Evolutionary conservation across 2,329 filamentous ascomycete species (phyloP), one percentile per base, ranked within the genome.

Genomic region (Fusarium stilboides): DNA sequence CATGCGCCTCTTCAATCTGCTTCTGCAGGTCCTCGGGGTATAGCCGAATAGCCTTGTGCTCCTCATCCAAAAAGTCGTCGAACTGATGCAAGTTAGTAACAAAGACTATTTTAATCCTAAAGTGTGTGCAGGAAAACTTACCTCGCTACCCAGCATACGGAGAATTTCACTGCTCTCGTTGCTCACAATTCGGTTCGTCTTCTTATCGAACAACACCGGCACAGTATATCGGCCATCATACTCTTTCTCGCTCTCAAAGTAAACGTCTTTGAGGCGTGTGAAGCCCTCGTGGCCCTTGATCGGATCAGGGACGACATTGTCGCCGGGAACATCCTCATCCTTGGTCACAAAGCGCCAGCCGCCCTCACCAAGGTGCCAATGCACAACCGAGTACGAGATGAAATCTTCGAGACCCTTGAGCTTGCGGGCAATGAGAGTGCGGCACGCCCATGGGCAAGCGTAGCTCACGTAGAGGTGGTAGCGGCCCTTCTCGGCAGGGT

Each of bases 401-500:
- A 96, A 87, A 58, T 97, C 91, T 74, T 98, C 92, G 1, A 99
- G 86, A 0, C 95, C 96, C 84, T 98, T 99, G 75, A 99, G 87
- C 78, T 94, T 91, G 61, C 95, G 88, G 4, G 92, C 92, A 72
- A 98, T 97, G 70, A 98, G 85, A 0, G 94, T 91, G 43, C 96
- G 91, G 76, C 94, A 93, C 7, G 95, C 94, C 94, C 94, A 98
- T 6, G 94, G 94, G 80, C 94, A 98, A 8, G 94, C 94, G 80
- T 97, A 97, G 75, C 92, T 95, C 71, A 97, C 91, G 78, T 95
- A 99, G 74, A 99, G 89, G 81, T 99, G 96, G 79, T 99, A 99
- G 57, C 96, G 88, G 54, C 88, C 93, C 81, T 93, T 93, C 82
- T 98, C 95, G 1, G 94, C 88, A 7, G 94, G 92, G 73, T 94